Conservation (phyloP, 768 basidiomycete species). For the Rhodotorula babjevae region DNA sequence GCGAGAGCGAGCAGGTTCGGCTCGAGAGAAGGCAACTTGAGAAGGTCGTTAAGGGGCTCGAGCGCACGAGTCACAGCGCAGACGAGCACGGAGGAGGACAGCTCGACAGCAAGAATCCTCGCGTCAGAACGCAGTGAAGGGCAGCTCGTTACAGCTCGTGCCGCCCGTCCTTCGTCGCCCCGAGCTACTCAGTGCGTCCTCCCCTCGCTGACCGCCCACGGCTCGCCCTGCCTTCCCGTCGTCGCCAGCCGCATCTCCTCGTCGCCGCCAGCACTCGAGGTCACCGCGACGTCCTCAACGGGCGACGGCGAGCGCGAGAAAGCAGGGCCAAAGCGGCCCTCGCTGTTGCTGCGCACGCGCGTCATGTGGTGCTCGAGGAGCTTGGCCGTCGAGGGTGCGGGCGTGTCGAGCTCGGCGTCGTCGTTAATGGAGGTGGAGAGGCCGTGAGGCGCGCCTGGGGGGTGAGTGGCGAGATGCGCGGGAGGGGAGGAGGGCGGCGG, state of each 20-base stretch:
- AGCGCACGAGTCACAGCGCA: too few relatives aligned
- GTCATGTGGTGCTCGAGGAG: neutral
- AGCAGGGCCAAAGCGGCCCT: neutral
- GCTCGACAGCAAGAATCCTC: too few relatives aligned
- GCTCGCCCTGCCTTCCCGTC: too few relatives aligned
- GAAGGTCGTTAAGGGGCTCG: too few relatives aligned
- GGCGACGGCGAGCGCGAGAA: neutral
- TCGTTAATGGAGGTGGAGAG: neutral
- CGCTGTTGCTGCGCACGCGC: neutral
- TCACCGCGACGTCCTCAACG: neutral
- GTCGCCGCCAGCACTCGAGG: neutral
- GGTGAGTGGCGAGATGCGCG: neutral
- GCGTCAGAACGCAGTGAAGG: too few relatives aligned
- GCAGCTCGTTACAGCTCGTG: too few relatives aligned
- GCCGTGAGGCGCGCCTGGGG: neutral
- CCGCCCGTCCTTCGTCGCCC: too few relatives aligned
- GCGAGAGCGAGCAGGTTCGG: too few relatives aligned
- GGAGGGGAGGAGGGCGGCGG: neutral
- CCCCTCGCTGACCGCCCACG: neutral
- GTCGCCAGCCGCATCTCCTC: neutral
- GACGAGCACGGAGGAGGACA: too few relatives aligned
- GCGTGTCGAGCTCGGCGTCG: neutral
- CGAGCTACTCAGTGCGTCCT: slow-evolving; percentile 6
- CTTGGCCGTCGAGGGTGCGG: neutral
- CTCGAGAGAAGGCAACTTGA: too few relatives aligned